These are phyloP conservation scores for Xylaria nigripes DNA, from an alignment of 495 filamentous ascomycete genomes.

Conservation along the genomic window DNA sequence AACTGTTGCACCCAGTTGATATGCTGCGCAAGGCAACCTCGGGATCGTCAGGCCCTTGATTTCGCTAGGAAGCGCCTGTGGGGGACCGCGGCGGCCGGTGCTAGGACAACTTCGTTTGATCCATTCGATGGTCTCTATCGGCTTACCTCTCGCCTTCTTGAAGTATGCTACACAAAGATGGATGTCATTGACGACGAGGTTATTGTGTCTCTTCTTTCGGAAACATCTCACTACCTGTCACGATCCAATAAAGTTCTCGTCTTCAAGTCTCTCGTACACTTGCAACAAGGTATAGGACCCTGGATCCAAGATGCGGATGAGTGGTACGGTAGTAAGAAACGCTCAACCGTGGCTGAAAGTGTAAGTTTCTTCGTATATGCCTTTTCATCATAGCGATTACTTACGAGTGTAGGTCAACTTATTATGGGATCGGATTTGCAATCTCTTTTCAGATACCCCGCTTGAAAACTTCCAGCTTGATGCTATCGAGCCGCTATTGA, in stretches of 20 bases:
- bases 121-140: slow-evolving; percentile 55
- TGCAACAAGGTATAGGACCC: slow-evolving; percentile 50
- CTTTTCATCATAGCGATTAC: neutral
- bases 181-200: slow-evolving; percentile 14
- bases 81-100: slow-evolving; percentile 41
- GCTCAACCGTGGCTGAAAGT: slow-evolving; percentile 20
- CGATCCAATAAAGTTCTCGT: slow-evolving; percentile 32
- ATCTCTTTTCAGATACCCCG: slow-evolving; percentile 20
- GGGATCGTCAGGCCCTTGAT: slow-evolving; percentile 50
- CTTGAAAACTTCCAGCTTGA: slow-evolving; percentile 32
- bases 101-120: slow-evolving; percentile 43
- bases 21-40: slow-evolving; percentile 36
- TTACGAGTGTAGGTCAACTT: slow-evolving; percentile 29
- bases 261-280: slow-evolving; percentile 34
- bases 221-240: slow-evolving; percentile 29
- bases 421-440: slow-evolving; percentile 36
- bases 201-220: slow-evolving; percentile 24
- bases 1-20: slow-evolving; percentile 29
- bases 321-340: slow-evolving; percentile 25
- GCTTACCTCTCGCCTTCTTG: slow-evolving; percentile 39
- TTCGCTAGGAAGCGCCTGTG: slow-evolving; percentile 50
- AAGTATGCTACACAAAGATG: slow-evolving; percentile 34
- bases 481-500: slow-evolving; percentile 32
- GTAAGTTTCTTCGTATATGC: slow-evolving; percentile 25
- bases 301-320: slow-evolving; percentile 53